Evolutionary conservation across 2,329 filamentous ascomycete species (phyloP), one percentile per base, ranked within the genome.

Genomic region (Epichloe gansuensis): DNA sequence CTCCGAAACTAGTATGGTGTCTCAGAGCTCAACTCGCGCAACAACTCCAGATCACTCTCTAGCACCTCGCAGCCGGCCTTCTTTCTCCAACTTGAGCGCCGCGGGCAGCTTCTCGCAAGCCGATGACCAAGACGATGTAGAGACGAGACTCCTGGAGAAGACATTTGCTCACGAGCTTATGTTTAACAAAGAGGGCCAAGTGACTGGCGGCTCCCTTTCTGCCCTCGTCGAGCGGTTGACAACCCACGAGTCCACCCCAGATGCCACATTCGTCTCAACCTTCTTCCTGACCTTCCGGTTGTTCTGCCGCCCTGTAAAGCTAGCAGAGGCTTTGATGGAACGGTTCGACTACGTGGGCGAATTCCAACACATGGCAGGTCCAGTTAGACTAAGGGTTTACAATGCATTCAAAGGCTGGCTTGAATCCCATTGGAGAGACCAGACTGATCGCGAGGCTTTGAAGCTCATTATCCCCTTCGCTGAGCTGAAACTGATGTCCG

Each of bases 401-500:
- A 97, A 98, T 64, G 84, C 89, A 52, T 89, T 98, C 75, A 98
- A 98, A 68, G 87, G 87, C 42, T 98, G 93, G 93, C 74, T 98
- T 21, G 93, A 97, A 70, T 93, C 87, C 6, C 89, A 98, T 68
- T 98, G 93, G 91, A 82, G 86, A 47, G 81, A 88, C 56, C 81
- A 89, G 54, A 82, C 83, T 11, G 93, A 98, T 64, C 79, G 80
- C 50, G 77, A 81, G 12, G 89, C 90, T 1, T 74, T 98, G 8
- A 74, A 77, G 0, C 72, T 86, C 47, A 94, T 98, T 56, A 75
- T 85, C 36, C 74, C 80, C 1, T 98, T 98, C 66, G 89, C 91
- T 2, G 80, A 84, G 58, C 77, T 78, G 46, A 85, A 85, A 57
- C 75, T 98, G 7, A 74, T 74, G 48, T 67, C 74, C 1, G 74